phyloP scores from a whole-genome alignment of 257 asterid genomes.

The Capsicum baccatum region DNA sequence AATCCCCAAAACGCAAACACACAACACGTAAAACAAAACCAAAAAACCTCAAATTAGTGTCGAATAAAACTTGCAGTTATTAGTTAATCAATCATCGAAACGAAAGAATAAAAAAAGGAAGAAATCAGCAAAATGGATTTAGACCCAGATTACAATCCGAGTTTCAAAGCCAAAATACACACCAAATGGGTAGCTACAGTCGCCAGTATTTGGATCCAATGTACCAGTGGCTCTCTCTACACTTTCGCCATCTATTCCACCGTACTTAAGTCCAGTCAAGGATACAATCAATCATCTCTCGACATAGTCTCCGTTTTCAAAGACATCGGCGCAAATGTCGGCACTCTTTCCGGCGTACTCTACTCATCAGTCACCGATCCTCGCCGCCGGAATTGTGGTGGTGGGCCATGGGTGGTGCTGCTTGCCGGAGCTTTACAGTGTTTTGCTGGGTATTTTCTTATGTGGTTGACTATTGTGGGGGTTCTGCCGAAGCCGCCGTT shows the following conservation, averaged over 20 bases:
- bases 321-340: slow-evolving; percentile 87
- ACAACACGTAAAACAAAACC: not conserved
- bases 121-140: slow-evolving; percentile 33
- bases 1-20: not conserved
- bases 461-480: slow-evolving; percentile 86
- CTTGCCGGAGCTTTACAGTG: slow-evolving; percentile 76
- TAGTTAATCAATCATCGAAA: not conserved
- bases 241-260: slow-evolving; percentile 46
- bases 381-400: not conserved
- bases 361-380: slow-evolving; percentile 52
- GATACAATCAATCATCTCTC: slow-evolving; percentile 78
- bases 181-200: slow-evolving; percentile 50
- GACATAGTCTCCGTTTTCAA: slow-evolving; percentile 78
- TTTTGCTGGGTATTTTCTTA: slow-evolving; percentile 80
- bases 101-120: not conserved
- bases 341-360: slow-evolving; percentile 78
- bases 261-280: slow-evolving; percentile 51
- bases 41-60: not conserved
- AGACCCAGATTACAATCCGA: slow-evolving; percentile 49
- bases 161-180: slow-evolving; percentile 35
- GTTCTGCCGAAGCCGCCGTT: slow-evolving; percentile 60
- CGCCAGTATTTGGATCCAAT: slow-evolving; percentile 49
- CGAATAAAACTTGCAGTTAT: not conserved
- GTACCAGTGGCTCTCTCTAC: slow-evolving; percentile 49
- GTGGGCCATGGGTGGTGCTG: slow-evolving; percentile 79